Evolutionary conservation across 306 rosid species (phyloP).

Genomic region (Citrullus colocynthis): DNA sequence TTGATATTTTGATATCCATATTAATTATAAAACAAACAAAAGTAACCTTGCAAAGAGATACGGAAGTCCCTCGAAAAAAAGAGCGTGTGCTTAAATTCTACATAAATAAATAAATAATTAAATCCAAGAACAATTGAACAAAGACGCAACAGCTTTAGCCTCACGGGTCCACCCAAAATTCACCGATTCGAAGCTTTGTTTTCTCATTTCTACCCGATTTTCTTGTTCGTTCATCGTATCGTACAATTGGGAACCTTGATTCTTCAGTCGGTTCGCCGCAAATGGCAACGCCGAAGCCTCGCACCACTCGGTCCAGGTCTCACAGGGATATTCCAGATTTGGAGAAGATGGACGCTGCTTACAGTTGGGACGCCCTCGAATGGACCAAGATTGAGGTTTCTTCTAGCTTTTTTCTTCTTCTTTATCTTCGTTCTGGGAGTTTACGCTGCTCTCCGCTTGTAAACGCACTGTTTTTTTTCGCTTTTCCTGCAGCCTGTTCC

Average conservation of each 20-base stretch:
- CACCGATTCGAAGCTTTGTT: neutral
- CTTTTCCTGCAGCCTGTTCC: constrained; percentile 45
- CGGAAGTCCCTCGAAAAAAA: neutral
- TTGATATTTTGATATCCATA: neutral
- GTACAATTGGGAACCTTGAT: neutral
- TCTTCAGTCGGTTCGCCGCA: constrained; percentile 21
- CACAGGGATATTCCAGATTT: constrained; percentile 48
- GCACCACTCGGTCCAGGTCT: constrained; percentile 38
- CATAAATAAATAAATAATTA: neutral
- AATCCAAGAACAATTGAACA: neutral
- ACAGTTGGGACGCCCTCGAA: constrained; percentile 80
- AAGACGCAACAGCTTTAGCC: neutral
- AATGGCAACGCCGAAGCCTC: constrained; percentile 48
- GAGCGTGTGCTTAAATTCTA: neutral
- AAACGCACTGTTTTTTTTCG: neutral
- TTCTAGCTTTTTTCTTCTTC: neutral
- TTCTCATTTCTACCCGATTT: neutral
- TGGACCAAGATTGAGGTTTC: constrained; percentile 85
- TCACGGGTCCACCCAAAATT: constrained; percentile 1
- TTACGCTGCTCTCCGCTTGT: neutral
- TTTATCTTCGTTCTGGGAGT: neutral
- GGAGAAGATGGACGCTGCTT: constrained; percentile 55
- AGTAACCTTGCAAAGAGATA: neutral
- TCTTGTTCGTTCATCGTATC: neutral
- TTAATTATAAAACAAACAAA: neutral